Percentiles rank a stretch among this genome's conserved stretches.
phyloP scores from a whole-genome alignment of 345 rosid species.

The Eucalyptus urophylla region DNA sequence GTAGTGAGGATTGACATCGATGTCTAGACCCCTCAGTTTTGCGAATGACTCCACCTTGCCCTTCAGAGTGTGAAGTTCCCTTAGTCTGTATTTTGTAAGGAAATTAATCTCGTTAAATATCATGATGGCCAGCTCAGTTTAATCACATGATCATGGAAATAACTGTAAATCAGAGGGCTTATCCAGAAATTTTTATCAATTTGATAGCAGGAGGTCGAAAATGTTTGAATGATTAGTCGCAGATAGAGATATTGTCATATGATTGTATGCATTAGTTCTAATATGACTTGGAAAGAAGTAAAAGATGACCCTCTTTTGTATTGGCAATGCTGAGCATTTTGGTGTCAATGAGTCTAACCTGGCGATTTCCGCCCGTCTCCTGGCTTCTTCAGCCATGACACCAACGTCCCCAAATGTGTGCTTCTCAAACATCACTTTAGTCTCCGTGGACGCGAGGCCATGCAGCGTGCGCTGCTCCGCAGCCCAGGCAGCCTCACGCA shows the following conservation, averaged over 20 bases:
- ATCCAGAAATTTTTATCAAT: neutral
- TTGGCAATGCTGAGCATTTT: neutral
- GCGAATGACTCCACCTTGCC: constrained; percentile 58
- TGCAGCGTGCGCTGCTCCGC: constrained; percentile 46
- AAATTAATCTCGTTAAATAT: neutral
- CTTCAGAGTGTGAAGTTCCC: constrained; percentile 56
- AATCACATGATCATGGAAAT: neutral
- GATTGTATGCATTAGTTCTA: neutral
- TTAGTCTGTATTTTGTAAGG: constrained; percentile 14
- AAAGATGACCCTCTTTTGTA: neutral
- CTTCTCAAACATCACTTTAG: constrained; percentile 24
- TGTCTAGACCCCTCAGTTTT: constrained; percentile 38
- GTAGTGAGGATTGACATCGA: constrained; percentile 52
- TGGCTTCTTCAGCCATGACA: constrained; percentile 55
- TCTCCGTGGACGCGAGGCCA: constrained; percentile 25
- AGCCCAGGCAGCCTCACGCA: constrained; percentile 54
- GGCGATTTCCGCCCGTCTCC: constrained; percentile 50
- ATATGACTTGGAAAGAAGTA: neutral
- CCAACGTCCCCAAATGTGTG: constrained; percentile 30
- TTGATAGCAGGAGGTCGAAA: neutral
- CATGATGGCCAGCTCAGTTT: neutral
- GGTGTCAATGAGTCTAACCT: constrained; percentile 12
- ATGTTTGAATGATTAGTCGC: neutral
- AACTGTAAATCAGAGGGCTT: neutral
- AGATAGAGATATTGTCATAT: neutral